Conservation (phyloP, 2,329 filamentous ascomycete genomes). For the Fusarium algeriense region DNA sequence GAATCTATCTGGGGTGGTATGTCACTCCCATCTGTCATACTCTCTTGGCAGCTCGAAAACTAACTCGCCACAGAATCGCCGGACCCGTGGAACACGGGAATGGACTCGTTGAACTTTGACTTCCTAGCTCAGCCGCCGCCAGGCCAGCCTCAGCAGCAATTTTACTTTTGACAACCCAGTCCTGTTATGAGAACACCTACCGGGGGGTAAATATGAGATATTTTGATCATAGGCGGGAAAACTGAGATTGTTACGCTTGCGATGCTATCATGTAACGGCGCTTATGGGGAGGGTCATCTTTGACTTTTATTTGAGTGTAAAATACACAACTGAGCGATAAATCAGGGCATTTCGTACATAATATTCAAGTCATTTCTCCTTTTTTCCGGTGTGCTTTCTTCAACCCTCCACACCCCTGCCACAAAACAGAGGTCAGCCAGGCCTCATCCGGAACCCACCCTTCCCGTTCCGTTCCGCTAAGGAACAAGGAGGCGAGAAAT, state of each 20-base stretch:
- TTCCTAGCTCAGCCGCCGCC: constrained; percentile 71
- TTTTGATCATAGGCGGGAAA: background rate
- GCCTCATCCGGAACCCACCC: constrained; percentile 4
- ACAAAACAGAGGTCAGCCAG: background rate
- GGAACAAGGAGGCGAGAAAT: constrained; percentile 1
- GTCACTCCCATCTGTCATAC: constrained; percentile 44
- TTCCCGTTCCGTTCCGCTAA: background rate
- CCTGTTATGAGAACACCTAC: background rate
- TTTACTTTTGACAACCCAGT: constrained; percentile 62
- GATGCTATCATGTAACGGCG: constrained; percentile 12
- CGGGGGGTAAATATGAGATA: background rate
- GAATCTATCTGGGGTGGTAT: constrained; percentile 77
- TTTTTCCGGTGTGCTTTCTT: background rate
- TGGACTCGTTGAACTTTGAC: constrained; percentile 71
- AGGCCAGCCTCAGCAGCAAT: constrained; percentile 68
- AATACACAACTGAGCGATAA: constrained; percentile 16
- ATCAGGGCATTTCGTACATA: constrained; percentile 27
- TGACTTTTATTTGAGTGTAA: constrained; percentile 21
- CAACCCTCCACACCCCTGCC: too few relatives aligned
- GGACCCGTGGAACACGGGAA: constrained; percentile 68
- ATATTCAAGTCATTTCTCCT: constrained; percentile 31
- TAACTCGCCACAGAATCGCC: constrained; percentile 63
- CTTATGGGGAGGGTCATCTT: constrained; percentile 5
- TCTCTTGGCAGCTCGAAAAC: constrained; percentile 2
- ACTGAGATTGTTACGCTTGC: constrained; percentile 11